Conservation (phyloP, 2,329 filamentous ascomycete species). For the Aspergillus puulaauensis region DNA sequence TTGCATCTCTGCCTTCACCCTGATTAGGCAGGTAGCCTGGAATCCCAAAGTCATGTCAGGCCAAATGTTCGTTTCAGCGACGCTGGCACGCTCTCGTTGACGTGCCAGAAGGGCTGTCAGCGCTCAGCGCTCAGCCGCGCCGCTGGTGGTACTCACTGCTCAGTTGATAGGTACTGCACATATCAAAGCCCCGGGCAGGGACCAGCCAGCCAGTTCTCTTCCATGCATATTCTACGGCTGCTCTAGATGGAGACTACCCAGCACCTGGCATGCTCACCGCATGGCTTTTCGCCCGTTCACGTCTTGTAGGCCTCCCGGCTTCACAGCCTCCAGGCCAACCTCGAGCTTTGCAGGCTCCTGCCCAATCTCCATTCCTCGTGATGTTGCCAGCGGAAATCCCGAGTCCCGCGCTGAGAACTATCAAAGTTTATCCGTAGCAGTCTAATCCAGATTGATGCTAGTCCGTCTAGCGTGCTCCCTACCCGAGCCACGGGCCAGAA, state of each 20-base stretch:
- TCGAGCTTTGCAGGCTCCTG: neutral
- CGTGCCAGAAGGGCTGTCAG: too few relatives aligned
- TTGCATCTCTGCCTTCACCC: neutral
- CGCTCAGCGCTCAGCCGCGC: too few relatives aligned
- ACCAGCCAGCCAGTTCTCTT: constrained; percentile 21
- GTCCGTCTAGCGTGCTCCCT: constrained; percentile 8
- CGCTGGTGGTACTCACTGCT: too few relatives aligned
- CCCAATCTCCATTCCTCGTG: constrained; percentile 14
- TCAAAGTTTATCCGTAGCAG: constrained; percentile 6
- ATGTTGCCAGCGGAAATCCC: constrained; percentile 21
- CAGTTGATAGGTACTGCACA: too few relatives aligned
- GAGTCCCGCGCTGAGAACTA: constrained; percentile 19
- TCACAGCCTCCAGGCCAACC: neutral
- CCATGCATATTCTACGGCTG: constrained; percentile 41
- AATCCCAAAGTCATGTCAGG: neutral
- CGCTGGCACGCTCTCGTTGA: too few relatives aligned
- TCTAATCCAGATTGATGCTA: constrained; percentile 5
- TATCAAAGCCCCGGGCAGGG: too few relatives aligned
- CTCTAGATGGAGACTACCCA: constrained; percentile 21
- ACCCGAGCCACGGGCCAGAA: constrained; percentile 16
- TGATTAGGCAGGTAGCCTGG: neutral
- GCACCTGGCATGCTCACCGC: constrained; percentile 3
- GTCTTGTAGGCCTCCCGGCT: neutral
- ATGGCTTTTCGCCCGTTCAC: constrained; percentile 14
- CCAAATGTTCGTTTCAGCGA: neutral